A percentile compares a stretch with the other conserved stretches of the same genome.
Evolutionary conservation across 1,284 basidiomycete species (phyloP).

Genomic region (Ceratobasidium sp.): DNA sequence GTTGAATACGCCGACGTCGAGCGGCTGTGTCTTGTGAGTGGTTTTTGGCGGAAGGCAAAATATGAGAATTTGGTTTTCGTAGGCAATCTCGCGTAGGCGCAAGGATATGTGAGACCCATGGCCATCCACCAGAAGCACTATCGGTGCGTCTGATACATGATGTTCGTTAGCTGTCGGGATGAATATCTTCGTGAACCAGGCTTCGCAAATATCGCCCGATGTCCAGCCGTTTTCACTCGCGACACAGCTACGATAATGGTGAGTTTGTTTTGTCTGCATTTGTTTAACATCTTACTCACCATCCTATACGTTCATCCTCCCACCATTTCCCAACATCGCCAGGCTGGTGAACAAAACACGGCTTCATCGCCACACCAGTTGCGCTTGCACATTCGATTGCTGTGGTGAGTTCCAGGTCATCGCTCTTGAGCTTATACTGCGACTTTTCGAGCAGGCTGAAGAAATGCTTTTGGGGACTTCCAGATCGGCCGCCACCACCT

Average conservation of each 20-base stretch:
- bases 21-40: constrained; percentile 49
- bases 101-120: constrained; percentile 58
- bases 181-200: constrained; percentile 35
- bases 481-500: constrained; percentile 53
- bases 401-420: constrained; percentile 17
- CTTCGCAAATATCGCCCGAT: constrained; percentile 15
- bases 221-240: constrained; percentile 60
- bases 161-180: constrained; percentile 36
- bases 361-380: constrained; percentile 12
- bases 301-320: constrained; percentile 16
- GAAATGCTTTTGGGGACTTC: constrained; percentile 50
- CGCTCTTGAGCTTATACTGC: constrained; percentile 47
- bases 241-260: constrained; percentile 15
- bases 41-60: constrained; percentile 50
- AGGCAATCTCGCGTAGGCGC: constrained; percentile 52
- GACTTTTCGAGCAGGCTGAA: constrained; percentile 39
- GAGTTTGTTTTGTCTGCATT: not conserved
- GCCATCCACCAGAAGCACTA: constrained; percentile 61
- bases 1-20: constrained; percentile 49
- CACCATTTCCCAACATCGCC: constrained; percentile 35
- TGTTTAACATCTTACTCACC: constrained; percentile 11
- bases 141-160: constrained; percentile 53
- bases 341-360: constrained; percentile 13
- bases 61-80: constrained; percentile 55
- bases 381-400: constrained; percentile 16